Evolutionary conservation across 2,329 filamentous ascomycete species (phyloP).

Genomic region (Neonectria magnoliae): DNA sequence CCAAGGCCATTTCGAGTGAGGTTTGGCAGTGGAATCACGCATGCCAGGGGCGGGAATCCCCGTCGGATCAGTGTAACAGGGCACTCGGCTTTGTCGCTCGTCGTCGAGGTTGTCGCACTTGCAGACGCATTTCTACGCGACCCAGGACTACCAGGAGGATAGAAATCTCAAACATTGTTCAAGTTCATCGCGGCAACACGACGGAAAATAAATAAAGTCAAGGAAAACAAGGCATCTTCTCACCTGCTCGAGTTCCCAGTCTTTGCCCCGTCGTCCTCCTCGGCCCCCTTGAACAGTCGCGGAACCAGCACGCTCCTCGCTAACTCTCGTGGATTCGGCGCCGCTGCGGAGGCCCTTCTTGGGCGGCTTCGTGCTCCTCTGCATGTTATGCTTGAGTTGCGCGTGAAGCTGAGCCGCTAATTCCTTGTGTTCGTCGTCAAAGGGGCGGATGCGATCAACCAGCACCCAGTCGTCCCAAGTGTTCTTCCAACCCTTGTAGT

Average conservation of each 20-base stretch:
- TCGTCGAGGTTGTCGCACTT: neutral
- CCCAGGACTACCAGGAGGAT: conserved; percentile 7
- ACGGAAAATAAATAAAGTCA: conserved; percentile 3
- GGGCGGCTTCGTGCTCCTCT: conserved; percentile 62
- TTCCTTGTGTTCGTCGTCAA: conserved; percentile 94
- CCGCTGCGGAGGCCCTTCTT: conserved; percentile 58
- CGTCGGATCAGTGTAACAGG: neutral
- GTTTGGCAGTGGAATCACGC: neutral
- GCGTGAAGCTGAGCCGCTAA: conserved; percentile 79
- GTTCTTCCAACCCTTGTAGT: conserved; percentile 99
- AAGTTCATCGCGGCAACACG: neutral
- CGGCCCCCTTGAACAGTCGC: conserved; percentile 68
- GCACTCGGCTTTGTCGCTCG: neutral
- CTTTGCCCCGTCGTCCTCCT: conserved; percentile 78
- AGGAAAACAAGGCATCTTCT: conserved; percentile 43
- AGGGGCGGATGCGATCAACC: conserved; percentile 91
- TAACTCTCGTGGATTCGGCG: conserved; percentile 69
- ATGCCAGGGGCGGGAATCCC: neutral
- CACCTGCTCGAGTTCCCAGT: conserved; percentile 86
- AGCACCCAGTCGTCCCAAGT: conserved; percentile 99
- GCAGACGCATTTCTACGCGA: neutral
- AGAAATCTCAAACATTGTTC: neutral
- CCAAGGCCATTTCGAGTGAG: neutral
- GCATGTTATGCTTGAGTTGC: conserved; percentile 70
- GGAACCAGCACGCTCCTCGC: conserved; percentile 76